Conservation (phyloP, 2,329 filamentous ascomycete genomes). For the Chaetomiaceae sp. region DNA sequence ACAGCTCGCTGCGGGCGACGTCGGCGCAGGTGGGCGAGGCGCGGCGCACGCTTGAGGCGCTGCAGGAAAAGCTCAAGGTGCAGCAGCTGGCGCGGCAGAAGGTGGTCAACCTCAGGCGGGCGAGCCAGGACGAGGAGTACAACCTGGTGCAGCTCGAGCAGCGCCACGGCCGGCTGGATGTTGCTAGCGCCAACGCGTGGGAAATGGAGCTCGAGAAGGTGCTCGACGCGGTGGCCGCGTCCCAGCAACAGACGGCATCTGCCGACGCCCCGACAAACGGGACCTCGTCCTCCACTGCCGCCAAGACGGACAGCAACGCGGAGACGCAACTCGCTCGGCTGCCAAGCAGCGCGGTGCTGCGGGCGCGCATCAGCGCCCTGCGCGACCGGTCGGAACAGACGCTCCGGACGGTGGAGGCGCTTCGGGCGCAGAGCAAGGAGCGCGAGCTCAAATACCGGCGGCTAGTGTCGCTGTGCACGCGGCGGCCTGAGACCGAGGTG, state of each 20-base stretch:
- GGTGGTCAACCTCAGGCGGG: slow-evolving; percentile 70
- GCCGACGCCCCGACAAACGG: neutral
- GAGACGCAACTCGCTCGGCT: slow-evolving; percentile 33
- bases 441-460: slow-evolving; percentile 82
- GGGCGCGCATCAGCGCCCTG: slow-evolving; percentile 65
- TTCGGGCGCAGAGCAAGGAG: slow-evolving; percentile 75
- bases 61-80: slow-evolving; percentile 59
- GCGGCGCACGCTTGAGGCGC: slow-evolving; percentile 63
- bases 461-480: slow-evolving; percentile 81
- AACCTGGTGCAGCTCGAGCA: slow-evolving; percentile 44
- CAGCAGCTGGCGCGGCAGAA: slow-evolving; percentile 63
- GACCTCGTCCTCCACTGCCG: neutral
- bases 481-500: slow-evolving; percentile 69
- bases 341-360: slow-evolving; percentile 55
- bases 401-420: slow-evolving; percentile 57
- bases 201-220: slow-evolving; percentile 48
- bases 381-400: slow-evolving; percentile 61
- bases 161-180: slow-evolving; percentile 38
- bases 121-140: slow-evolving; percentile 63
- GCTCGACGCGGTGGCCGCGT: slow-evolving; percentile 34
- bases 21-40: slow-evolving; percentile 74
- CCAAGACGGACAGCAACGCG: neutral
- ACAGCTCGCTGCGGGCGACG: slow-evolving; percentile 71
- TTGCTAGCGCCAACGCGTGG: slow-evolving; percentile 44
- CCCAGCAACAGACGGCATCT: neutral